Evolutionary conservation across 169 alveolate genomes (phyloP).

Genomic region (Eimeria acervulina): DNA sequence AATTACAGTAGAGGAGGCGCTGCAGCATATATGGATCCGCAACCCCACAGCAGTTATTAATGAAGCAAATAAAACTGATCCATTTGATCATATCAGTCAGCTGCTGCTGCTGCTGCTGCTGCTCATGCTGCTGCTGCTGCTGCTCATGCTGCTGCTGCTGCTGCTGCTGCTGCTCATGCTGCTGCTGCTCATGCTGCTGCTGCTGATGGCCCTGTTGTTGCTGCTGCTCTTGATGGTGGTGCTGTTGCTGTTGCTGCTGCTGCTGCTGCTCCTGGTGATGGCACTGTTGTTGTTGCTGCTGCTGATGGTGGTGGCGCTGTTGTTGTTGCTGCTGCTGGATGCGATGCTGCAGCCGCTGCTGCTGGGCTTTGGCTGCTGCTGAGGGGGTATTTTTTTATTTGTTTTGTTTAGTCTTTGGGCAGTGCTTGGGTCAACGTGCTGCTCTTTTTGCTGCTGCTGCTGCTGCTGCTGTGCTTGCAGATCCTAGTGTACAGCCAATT

Average conservation of each 20-base stretch:
- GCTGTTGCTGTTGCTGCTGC: neutral
- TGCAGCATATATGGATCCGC: conserved; percentile 93
- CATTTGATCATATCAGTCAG: conserved; percentile 47
- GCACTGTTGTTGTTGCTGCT: too few relatives aligned
- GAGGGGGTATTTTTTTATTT: neutral
- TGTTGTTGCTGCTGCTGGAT: too few relatives aligned
- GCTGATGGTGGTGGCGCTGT: too few relatives aligned
- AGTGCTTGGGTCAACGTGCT: neutral
- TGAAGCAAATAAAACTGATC: conserved; percentile 85
- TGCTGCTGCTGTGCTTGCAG: conserved; percentile 38
- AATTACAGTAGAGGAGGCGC: conserved; percentile 91
- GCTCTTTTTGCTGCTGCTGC: conserved; percentile 7
- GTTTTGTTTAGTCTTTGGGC: neutral
- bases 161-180: neutral
- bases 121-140: conserved; percentile 38
- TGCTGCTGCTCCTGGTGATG: neutral
- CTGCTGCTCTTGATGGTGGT: neutral
- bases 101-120: neutral
- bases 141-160: conserved; percentile 8
- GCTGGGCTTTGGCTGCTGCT: neutral
- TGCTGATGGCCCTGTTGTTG: neutral
- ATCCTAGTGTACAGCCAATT: conserved; percentile 37
- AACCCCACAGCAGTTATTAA: conserved; percentile 92
- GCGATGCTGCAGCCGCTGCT: neutral
- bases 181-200: neutral